phyloP scores from a whole-genome alignment of 371 early-diverging fungal species.

The Actinomortierella ambigua region DNA sequence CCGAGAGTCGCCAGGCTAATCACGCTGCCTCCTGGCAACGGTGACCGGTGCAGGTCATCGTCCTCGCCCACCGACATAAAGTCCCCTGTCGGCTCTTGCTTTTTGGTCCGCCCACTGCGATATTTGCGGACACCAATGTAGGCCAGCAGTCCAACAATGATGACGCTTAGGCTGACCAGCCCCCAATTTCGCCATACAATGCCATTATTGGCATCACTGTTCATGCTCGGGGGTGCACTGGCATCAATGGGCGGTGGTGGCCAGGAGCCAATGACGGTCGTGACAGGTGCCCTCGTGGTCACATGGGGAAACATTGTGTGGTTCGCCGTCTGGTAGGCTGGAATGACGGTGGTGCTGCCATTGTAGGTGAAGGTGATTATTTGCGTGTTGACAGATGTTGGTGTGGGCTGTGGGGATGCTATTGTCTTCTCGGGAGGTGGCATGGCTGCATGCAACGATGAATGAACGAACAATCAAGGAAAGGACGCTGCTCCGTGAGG shows the following conservation, averaged over 20 bases:
- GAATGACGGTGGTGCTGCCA: constrained; percentile 15
- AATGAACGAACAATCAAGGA: too few species aligned
- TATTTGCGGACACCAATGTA: constrained; percentile 18
- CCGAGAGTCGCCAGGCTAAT: constrained; percentile 23
- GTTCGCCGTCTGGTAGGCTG: constrained; percentile 36
- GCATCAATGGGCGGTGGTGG: constrained; percentile 26
- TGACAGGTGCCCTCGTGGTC: constrained; percentile 33
- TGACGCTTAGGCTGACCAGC: constrained; percentile 8
- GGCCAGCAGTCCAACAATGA: constrained; percentile 13
- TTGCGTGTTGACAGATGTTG: constrained; percentile 10
- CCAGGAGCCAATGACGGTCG: constrained; percentile 21
- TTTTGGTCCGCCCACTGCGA: constrained; percentile 27
- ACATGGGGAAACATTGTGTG: constrained; percentile 20
- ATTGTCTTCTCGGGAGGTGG: too few species aligned
- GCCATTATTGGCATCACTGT: constrained; percentile 6
- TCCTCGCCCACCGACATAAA: constrained; percentile 37
- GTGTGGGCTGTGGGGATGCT: too few species aligned
- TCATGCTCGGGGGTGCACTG: constrained; percentile 9
- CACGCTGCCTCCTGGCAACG: constrained; percentile 13
- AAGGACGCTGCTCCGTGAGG: too few species aligned
- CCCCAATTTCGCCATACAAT: constrained; percentile 25
- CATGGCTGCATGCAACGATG: too few species aligned
- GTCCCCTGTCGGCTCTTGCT: constrained; percentile 34
- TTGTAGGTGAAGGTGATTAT: constrained; percentile 25
- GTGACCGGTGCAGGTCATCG: constrained; percentile 6